A percentile compares a stretch with the other conserved stretches of the same genome.
Conservation (phyloP, 1,139 yeast species). For the Wickerhamomyces sp. region DNA sequence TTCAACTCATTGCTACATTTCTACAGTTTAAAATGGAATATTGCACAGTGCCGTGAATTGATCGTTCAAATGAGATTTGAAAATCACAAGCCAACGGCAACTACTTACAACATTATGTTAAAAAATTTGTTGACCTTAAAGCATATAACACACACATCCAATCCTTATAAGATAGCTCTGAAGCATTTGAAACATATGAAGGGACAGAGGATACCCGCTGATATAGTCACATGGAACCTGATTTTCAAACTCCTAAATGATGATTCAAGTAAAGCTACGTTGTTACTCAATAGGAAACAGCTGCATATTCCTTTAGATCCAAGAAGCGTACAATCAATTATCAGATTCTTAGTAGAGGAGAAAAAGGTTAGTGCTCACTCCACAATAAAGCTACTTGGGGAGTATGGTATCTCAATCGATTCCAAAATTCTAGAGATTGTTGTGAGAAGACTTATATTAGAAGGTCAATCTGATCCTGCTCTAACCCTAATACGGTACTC, state of each 20-base stretch:
- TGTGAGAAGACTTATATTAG: conserved; percentile 22
- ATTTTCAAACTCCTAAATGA: conserved; percentile 27
- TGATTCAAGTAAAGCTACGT: conserved; percentile 24
- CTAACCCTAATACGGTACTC: conserved; percentile 9
- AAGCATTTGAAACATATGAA: conserved; percentile 33
- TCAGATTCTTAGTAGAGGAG: conserved; percentile 10
- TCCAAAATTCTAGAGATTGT: conserved; percentile 23
- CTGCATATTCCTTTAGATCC: conserved; percentile 23
- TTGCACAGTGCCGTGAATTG: conserved; percentile 39
- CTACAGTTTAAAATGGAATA: conserved; percentile 32
- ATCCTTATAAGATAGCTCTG: conserved; percentile 27
- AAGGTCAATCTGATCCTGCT: conserved; percentile 25
- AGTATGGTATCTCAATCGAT: conserved; percentile 23
- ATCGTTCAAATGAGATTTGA: conserved; percentile 35
- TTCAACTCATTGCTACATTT: conserved; percentile 43
- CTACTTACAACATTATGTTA: conserved; percentile 40
- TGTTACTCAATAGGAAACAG: conserved; percentile 25
- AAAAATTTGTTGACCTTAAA: conserved; percentile 24
- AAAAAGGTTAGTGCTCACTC: conserved; percentile 7
- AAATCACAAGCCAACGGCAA: conserved; percentile 33
- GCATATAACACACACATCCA: conserved; percentile 26
- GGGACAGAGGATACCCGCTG: conserved; percentile 26
- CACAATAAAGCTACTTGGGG: conserved; percentile 19
- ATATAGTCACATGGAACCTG: conserved; percentile 37
- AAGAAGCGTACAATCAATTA: conserved; percentile 8